Evolutionary conservation across 108 stramenopile genomes (phyloP), one percentile per base, ranked within the genome.

Genomic region (Licmophora abbreviata): DNA sequence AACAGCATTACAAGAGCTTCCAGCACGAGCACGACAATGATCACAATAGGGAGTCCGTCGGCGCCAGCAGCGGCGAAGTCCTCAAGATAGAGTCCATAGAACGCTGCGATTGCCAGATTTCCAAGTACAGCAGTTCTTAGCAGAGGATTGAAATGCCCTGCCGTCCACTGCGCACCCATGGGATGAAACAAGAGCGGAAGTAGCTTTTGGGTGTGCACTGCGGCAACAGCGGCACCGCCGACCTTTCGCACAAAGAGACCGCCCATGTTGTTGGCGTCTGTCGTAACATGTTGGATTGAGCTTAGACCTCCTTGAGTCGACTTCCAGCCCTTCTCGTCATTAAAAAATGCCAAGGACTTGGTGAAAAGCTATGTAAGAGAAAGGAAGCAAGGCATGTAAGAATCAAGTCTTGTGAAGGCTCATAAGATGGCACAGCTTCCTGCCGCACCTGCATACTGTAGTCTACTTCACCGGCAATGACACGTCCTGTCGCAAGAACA

Each of bases 241-340:
- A 92, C 21, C 62, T 92, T 92, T 8, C 83, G 81, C 23, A 87
- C 67, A 58, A 83, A 92, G 0, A 92, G 58, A 20, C 85, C 83
- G 20, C 90, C 90, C 90, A 92, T 92, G 47, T 92, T 81, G 62
- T 92, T 92, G 32, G 64, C 81, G 59, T 92, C 90, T 5, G 90
- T 85, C 15, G 85, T 85, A 8, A 76, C 60, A 22, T 60, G 50
- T 3, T 65, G 60, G 54, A 92, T 76, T 35, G 85, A 56, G 43
- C 83, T 85, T 22, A 92, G 52, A 20, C 90, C 90, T 20, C 90
- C 90, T 31, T 82, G 81, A 52, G 70, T 69, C 9, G 90, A 92
- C 48, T 83, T 87, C 90, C 85, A 92, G 20, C 83, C 85, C 29
- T 71, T 70, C 9, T 64, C 51, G 49, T 92, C 68, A 41, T 83